Conservation (phyloP, 352 stramenopile species). For the Achlya hypogyna region DNA sequence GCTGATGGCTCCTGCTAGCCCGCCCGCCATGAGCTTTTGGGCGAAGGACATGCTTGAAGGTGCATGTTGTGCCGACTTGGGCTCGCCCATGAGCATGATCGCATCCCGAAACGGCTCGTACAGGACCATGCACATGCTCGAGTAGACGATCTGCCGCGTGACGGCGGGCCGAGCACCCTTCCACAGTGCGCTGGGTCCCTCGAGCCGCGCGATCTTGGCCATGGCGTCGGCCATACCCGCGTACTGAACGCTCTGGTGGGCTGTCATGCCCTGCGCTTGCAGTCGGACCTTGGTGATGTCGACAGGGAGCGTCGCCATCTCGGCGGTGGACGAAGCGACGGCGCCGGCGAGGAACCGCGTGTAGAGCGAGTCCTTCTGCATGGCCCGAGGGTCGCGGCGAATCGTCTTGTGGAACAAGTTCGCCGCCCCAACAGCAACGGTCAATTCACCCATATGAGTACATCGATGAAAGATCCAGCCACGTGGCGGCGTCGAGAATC, state of each 20-base stretch:
- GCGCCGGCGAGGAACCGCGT: slow-evolving; percentile 58
- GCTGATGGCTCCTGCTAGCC: slow-evolving; percentile 62
- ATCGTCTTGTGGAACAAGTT: no score
- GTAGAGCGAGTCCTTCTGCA: not conserved
- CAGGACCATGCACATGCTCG: slow-evolving; percentile 77
- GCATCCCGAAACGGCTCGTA: slow-evolving; percentile 77
- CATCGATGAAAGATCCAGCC: no score
- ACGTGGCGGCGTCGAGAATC: no score
- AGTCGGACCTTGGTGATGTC: slow-evolving; percentile 83
- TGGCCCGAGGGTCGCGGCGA: not conserved
- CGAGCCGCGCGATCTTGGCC: not conserved
- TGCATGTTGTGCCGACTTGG: not conserved
- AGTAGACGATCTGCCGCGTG: slow-evolving; percentile 80
- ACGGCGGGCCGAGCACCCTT: slow-evolving; percentile 71
- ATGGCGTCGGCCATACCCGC: not conserved
- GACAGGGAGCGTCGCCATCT: slow-evolving; percentile 74
- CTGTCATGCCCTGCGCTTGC: slow-evolving; percentile 51
- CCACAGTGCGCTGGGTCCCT: slow-evolving; percentile 57
- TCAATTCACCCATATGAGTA: no score
- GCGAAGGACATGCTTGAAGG: slow-evolving; percentile 34
- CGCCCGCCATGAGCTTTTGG: slow-evolving; percentile 74
- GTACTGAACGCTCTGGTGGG: not conserved
- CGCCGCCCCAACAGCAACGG: no score
- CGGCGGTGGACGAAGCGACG: slow-evolving; percentile 60
- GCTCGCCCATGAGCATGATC: slow-evolving; percentile 27